Percentiles rank a stretch among this genome's conserved stretches.
phyloP scores from a whole-genome alignment of 176 grass and related monocot genomes.

The Lolium rigidum region DNA sequence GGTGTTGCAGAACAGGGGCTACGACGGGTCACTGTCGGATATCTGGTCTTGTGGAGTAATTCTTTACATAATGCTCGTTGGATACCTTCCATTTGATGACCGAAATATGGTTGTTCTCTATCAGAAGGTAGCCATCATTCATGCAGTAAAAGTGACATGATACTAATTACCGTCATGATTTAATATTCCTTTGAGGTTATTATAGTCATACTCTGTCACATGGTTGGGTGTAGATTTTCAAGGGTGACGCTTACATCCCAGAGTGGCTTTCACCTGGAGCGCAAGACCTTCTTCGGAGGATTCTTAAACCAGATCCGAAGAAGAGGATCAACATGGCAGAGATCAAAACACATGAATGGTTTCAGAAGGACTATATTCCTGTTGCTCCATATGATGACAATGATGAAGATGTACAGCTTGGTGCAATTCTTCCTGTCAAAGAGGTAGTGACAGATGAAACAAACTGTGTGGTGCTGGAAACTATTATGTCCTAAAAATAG shows the following conservation, averaged over 20 bases:
- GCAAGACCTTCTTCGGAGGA: constrained; percentile 66
- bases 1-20: constrained; percentile 86
- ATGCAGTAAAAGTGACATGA: background rate
- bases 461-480: background rate
- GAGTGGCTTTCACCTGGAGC: constrained; percentile 59
- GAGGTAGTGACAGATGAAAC: constrained; percentile 46
- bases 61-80: constrained; percentile 80
- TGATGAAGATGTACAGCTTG: constrained; percentile 57
- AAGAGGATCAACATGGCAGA: constrained; percentile 65
- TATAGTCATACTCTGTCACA: constrained; percentile 2
- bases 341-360: constrained; percentile 82
- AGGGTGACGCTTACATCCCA: constrained; percentile 68
- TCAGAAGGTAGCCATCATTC: constrained; percentile 65
- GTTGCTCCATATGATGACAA: constrained; percentile 54
- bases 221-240: constrained; percentile 64
- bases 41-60: constrained; percentile 96
- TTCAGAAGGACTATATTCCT: constrained; percentile 67
- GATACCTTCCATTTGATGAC: constrained; percentile 85
- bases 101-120: constrained; percentile 92
- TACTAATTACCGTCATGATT: background rate
- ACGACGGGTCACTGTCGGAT: constrained; percentile 79
- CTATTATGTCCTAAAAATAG: background rate
- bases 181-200: background rate
- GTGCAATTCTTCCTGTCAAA: constrained; percentile 47
- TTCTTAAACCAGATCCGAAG: constrained; percentile 72